phyloP scores from a whole-genome alignment of 1,284 basidiomycete genomes.

The Gomphus bonarii region DNA sequence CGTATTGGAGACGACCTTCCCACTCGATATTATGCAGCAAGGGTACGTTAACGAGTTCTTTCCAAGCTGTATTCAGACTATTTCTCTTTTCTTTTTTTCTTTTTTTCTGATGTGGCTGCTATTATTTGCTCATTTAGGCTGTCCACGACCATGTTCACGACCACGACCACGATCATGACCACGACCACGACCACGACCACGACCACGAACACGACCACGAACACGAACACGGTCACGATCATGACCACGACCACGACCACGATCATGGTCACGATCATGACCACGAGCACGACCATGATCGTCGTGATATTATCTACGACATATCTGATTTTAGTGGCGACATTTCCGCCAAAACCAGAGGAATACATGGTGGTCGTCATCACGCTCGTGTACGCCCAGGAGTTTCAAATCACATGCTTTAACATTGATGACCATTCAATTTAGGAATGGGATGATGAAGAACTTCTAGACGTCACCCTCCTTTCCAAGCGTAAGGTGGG shows the following conservation, averaged over 20 bases:
- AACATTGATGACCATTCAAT: neutral
- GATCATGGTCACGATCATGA: neutral
- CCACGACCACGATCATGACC: conserved; percentile 14
- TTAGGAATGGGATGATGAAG: neutral
- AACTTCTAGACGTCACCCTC: neutral
- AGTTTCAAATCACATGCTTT: neutral
- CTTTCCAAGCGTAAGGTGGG: neutral
- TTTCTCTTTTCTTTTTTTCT: no score
- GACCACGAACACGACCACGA: conserved; percentile 18
- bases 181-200: conserved; percentile 15
- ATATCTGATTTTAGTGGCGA: neutral
- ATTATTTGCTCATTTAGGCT: conserved; percentile 16
- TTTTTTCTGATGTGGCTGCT: no score
- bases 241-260: conserved; percentile 15
- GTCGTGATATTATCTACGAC: conserved; percentile 17
- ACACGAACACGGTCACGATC: conserved; percentile 15
- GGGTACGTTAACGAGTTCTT: neutral
- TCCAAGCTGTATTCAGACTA: no score
- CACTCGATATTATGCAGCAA: neutral
- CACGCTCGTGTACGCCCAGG: neutral
- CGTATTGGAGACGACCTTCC: neutral
- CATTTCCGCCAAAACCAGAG: neutral
- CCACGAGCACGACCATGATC: conserved; percentile 11
- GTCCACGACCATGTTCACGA: conserved; percentile 18
- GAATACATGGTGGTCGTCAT: neutral